These are phyloP conservation scores for Candolleomyces eurysporus DNA, from an alignment of 768 basidiomycete species.

Conservation along the genomic window DNA sequence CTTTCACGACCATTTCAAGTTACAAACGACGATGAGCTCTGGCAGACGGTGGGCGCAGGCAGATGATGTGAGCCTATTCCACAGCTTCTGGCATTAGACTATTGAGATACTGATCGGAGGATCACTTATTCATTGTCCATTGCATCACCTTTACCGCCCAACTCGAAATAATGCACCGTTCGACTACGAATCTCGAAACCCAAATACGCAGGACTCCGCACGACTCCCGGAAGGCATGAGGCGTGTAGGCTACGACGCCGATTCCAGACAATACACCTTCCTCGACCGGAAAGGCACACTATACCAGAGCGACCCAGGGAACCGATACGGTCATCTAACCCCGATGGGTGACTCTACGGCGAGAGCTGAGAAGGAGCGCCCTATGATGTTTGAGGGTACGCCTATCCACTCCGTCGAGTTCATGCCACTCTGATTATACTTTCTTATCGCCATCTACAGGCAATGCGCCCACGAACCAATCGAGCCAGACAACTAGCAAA, in stretches of 20 bases:
- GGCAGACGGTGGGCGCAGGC: no score
- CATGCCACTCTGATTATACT: not conserved
- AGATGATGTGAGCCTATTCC: no score
- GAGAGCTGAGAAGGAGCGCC: constrained; percentile 12
- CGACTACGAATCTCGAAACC: not conserved
- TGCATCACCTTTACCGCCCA: not conserved
- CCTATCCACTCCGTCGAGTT: not conserved
- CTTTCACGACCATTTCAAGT: no score
- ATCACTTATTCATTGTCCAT: no score
- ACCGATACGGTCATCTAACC: constrained; percentile 41
- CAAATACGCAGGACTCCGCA: not conserved
- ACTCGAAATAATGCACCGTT: not conserved
- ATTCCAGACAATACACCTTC: constrained; percentile 50
- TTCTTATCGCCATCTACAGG: not conserved
- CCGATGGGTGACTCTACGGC: constrained; percentile 25
- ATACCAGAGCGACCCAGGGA: constrained; percentile 39
- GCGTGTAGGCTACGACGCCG: constrained; percentile 53
- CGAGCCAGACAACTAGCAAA: not conserved
- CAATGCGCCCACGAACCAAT: constrained; percentile 13
- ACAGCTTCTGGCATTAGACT: no score
- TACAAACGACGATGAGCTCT: no score
- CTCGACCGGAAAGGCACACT: constrained; percentile 40
- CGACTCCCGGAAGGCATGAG: constrained; percentile 41
- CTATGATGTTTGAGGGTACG: constrained; percentile 19
- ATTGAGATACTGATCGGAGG: no score